Evolutionary conservation across 2,329 filamentous ascomycete species (phyloP).

Genomic region (Onygenales sp.): DNA sequence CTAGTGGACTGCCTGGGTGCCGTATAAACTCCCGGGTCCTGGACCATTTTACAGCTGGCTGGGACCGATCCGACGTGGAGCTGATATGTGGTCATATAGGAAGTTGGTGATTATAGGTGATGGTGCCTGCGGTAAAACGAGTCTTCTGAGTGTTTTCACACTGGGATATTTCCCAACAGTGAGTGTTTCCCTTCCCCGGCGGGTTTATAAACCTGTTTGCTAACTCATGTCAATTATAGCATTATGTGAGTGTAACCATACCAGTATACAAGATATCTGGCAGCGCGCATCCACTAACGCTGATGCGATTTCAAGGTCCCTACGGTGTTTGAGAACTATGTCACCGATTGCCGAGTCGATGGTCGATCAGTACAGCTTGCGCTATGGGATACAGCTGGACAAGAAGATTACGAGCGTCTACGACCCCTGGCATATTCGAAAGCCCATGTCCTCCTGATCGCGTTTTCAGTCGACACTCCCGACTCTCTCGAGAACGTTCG

Average conservation of each 20-base stretch:
- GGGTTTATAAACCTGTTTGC: conserved; percentile 13
- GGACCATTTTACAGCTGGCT: neutral
- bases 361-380: conserved; percentile 97
- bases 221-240: conserved; percentile 24
- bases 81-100: conserved; percentile 38
- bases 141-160: conserved; percentile 93
- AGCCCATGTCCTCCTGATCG: conserved; percentile 93
- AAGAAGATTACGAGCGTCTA: conserved; percentile 96
- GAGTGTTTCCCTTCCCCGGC: conserved; percentile 35
- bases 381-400: conserved; percentile 98
- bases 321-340: conserved; percentile 98
- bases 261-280: neutral
- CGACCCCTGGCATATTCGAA: conserved; percentile 92
- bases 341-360: conserved; percentile 96
- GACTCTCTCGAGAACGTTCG: conserved; percentile 97
- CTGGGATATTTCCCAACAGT: conserved; percentile 96
- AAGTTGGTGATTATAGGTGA: conserved; percentile 96
- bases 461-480: conserved; percentile 87
- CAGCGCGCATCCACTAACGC: conserved; percentile 3
- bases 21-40: neutral
- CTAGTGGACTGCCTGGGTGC: neutral
- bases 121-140: conserved; percentile 96
- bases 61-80: conserved; percentile 4
- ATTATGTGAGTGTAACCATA: conserved; percentile 31
- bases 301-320: conserved; percentile 54